Conservation (phyloP, 2,329 filamentous ascomycete species). For the Balansia obtecta region DNA sequence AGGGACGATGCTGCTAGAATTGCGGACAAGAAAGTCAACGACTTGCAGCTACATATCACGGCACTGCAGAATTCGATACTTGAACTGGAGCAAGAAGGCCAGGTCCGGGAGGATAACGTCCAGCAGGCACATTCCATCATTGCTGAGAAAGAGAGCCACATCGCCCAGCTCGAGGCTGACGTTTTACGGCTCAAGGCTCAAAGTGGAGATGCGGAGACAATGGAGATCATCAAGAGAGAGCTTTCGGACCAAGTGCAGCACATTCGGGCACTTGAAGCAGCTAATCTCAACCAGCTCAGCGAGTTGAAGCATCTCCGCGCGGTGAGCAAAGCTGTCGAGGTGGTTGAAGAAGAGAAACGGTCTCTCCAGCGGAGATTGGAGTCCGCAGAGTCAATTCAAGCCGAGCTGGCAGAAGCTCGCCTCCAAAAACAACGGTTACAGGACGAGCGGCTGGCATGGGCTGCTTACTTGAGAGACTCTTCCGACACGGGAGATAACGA, state of each 20-base stretch:
- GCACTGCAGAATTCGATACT: conserved; percentile 35
- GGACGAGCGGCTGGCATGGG: conserved; percentile 80
- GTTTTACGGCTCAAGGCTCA: conserved; percentile 75
- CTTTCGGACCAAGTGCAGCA: conserved; percentile 86
- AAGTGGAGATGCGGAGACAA: conserved; percentile 73
- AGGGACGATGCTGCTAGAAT: conserved; percentile 59
- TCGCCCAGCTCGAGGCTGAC: conserved; percentile 68
- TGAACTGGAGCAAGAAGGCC: conserved; percentile 47
- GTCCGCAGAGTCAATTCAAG: conserved; percentile 59
- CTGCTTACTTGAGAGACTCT: conserved; percentile 66
- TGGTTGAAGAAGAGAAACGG: conserved; percentile 92
- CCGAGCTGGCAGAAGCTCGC: conserved; percentile 66
- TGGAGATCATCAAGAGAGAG: conserved; percentile 76
- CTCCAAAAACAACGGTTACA: conserved; percentile 78
- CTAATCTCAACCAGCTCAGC: conserved; percentile 63
- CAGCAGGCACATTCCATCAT: conserved; percentile 54
- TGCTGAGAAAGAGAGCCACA: conserved; percentile 54
- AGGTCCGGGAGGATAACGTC: conserved; percentile 41
- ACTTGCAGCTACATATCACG: conserved; percentile 40
- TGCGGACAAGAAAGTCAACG: conserved; percentile 39
- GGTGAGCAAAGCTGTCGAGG: conserved; percentile 73
- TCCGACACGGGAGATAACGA: conserved; percentile 49
- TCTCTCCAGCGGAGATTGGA: conserved; percentile 67
- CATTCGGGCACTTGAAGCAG: conserved; percentile 70
- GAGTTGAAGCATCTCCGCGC: conserved; percentile 77